phyloP scores from a whole-genome alignment of 352 stramenopile species.

The Vaucheria bursata region DNA sequence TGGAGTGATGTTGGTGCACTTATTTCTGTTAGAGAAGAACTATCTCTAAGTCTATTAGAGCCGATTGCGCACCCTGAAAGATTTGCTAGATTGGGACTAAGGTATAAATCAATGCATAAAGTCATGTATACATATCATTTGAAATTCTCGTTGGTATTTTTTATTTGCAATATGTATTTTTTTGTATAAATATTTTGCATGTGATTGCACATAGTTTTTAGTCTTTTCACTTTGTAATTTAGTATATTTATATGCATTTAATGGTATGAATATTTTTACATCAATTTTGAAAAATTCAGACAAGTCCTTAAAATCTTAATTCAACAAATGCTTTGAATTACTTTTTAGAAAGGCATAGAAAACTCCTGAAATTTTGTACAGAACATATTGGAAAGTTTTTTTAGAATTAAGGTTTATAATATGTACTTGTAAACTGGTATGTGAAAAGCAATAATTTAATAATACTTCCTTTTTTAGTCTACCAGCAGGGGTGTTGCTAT shows the following conservation, averaged over 20 bases:
- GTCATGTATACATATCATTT: not conserved
- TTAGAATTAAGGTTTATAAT: not conserved
- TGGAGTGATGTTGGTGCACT: slow-evolving; percentile 95
- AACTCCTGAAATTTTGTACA: not conserved
- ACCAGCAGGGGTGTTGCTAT: slow-evolving; percentile 91
- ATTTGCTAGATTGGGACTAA: not conserved
- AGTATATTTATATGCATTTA: not conserved
- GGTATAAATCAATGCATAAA: not conserved
- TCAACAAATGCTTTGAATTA: too few species aligned
- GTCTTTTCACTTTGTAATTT: too few species aligned
- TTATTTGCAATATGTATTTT: too few species aligned
- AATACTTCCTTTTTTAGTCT: slow-evolving; percentile 53
- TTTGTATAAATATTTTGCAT: too few species aligned
- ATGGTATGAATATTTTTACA: not conserved
- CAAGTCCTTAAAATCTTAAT: too few species aligned
- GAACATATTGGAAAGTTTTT: not conserved
- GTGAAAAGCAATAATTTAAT: not conserved
- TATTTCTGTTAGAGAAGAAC: slow-evolving; percentile 69
- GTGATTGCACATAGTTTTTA: too few species aligned
- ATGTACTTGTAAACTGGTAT: not conserved
- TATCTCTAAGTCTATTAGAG: slow-evolving; percentile 89
- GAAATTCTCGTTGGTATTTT: too few species aligned
- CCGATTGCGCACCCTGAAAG: slow-evolving; percentile 86
- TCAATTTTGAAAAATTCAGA: too few species aligned
- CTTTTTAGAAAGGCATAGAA: not conserved